Base-by-base conservation (phyloP, 2,329 filamentous ascomycete genomes). In the Clonostachys rosea region DNA sequence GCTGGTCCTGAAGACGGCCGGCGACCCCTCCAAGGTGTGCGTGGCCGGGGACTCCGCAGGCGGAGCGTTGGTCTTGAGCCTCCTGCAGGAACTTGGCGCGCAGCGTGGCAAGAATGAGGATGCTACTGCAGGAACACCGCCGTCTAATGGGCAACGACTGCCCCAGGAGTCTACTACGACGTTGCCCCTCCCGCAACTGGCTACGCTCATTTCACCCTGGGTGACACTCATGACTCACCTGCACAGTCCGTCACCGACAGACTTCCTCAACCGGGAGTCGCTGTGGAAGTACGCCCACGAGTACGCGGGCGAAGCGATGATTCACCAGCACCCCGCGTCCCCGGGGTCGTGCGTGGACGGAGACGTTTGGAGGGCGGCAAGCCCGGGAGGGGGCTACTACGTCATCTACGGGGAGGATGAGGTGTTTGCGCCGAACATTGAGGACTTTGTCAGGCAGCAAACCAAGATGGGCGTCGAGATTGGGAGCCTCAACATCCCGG, bases 11-110 rank as follows among this genome's bases (percentile, higher is more conserved):
- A 75, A 76, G 6, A 69, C 78, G 5, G 77, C 78, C 24, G 63
- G 68, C 18, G 75, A 86, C 37, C 71, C 83, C 1, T 76, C 78
- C 3, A 80, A 75, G 39, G 75, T 95, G 24, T 86, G 84, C 51
- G 77, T 95, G 5, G 81, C 79, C 43, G 89, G 89, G 6, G 89
- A 95, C 63, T 92, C 88, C 2, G 89, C 89, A 1, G 89, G 89
- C 5, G 89, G 79, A 14, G 86, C 86, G 1, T 68, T 95, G 40
- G 78, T 87, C 10, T 74, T 95, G 24, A 87, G 83, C 59, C 72
- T 94, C 44, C 68, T 95, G 45, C 77, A 91, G 2, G 79, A 84
- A 54, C 69, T 91, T 17, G 81, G 80, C 10, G 56, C 60, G 20
- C 57, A 52, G 17, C 47, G 48, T 5, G 40, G 48, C 11, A 52